Evolutionary conservation across 179 eudicot species (phyloP).

Genomic region (Spergularia azorica): DNA sequence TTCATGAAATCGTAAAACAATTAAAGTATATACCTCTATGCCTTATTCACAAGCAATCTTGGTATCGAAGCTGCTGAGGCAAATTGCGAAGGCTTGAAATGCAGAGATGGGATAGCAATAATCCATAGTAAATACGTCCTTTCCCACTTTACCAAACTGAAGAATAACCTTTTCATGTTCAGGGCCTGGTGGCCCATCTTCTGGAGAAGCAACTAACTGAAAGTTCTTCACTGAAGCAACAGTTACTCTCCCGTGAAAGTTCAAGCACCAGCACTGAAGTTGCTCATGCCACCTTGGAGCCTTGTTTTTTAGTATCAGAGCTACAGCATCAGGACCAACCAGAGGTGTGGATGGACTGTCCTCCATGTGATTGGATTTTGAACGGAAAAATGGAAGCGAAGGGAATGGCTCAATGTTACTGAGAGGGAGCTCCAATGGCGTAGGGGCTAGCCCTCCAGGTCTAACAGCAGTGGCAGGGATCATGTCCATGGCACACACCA

Average conservation of each 20-base stretch:
- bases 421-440: slow-evolving; percentile 31
- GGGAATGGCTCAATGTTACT: slow-evolving; percentile 30
- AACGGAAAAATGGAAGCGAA: slow-evolving; percentile 32
- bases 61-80: slow-evolving; percentile 87
- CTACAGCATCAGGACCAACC: slow-evolving; percentile 21
- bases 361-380: slow-evolving; percentile 33
- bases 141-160: slow-evolving; percentile 43
- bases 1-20: no score
- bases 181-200: slow-evolving; percentile 32
- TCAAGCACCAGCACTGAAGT: slow-evolving; percentile 52
- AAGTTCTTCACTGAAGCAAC: slow-evolving; percentile 50
- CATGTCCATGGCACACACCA: slow-evolving; percentile 37
- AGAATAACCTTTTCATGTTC: slow-evolving; percentile 38
- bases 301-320: slow-evolving; percentile 37
- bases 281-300: slow-evolving; percentile 52
- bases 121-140: slow-evolving; percentile 58
- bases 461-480: slow-evolving; percentile 35
- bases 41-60: slow-evolving; percentile 83
- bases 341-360: slow-evolving; percentile 19
- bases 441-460: slow-evolving; percentile 42
- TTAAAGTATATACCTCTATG: background rate
- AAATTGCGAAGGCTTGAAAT: slow-evolving; percentile 34
- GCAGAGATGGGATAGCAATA: slow-evolving; percentile 83
- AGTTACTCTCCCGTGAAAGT: slow-evolving; percentile 44
- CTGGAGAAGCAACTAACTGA: slow-evolving; percentile 43